phyloP scores from a whole-genome alignment of 176 grass and related monocot genomes.

The Carex kokanica region DNA sequence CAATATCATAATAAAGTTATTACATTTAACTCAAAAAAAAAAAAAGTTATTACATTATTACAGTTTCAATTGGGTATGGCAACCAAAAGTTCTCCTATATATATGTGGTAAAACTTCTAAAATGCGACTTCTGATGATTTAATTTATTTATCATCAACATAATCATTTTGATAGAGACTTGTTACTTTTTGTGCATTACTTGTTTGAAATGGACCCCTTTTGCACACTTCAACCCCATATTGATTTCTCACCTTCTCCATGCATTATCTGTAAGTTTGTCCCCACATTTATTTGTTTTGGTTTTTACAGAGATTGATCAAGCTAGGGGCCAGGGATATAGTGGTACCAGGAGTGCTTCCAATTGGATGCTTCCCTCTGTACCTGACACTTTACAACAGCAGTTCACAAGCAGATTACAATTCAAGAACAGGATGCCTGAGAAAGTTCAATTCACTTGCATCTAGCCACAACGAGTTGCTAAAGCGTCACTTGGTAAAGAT shows the following conservation, averaged over 20 bases:
- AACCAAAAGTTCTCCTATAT: not conserved
- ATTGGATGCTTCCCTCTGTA: slow-evolving; percentile 88
- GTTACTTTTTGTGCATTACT: not conserved
- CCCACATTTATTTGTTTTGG: not conserved
- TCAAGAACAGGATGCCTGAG: slow-evolving; percentile 65
- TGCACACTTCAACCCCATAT: not conserved
- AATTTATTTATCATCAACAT: slow-evolving; percentile 12
- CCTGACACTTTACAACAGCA: slow-evolving; percentile 70
- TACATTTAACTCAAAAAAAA: no score
- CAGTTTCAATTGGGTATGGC: not conserved
- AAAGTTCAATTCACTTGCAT: slow-evolving; percentile 72
- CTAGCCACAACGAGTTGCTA: slow-evolving; percentile 74
- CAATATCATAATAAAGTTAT: not conserved
- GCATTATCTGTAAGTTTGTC: not conserved
- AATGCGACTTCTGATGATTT: not conserved
- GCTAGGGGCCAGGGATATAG: slow-evolving; percentile 63
- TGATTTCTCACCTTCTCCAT: not conserved
- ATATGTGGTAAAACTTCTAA: not conserved
- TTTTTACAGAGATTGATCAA: slow-evolving; percentile 68
- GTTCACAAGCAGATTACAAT: slow-evolving; percentile 58
- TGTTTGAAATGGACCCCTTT: not conserved
- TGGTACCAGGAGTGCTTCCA: slow-evolving; percentile 76
- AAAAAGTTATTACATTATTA: slow-evolving; percentile 11
- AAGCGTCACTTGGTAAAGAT: slow-evolving; percentile 51
- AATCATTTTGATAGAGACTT: not conserved